A percentile compares a stretch with the other conserved stretches of the same genome.
Conservation (phyloP, 305 asterid species). For the Ruellia speciosa region DNA sequence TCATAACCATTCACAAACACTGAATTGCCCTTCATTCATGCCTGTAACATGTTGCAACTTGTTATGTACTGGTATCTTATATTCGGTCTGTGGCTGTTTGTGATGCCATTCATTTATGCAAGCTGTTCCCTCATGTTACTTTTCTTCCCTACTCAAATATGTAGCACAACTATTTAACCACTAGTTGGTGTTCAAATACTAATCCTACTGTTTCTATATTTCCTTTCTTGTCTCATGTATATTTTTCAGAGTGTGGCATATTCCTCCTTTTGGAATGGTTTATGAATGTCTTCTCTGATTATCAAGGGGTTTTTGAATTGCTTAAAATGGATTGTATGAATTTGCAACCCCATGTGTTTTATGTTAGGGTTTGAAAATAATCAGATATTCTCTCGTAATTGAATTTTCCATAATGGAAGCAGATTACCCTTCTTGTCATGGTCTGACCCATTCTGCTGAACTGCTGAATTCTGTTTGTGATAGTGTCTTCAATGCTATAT, state of each 20-base stretch:
- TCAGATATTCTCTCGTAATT: neutral
- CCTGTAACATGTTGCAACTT: constrained; percentile 5
- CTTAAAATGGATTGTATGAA: neutral
- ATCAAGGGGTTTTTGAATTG: neutral
- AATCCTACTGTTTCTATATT: neutral
- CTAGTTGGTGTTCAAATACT: constrained; percentile 4
- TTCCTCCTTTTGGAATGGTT: neutral
- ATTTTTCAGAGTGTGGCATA: neutral
- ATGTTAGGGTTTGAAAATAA: neutral
- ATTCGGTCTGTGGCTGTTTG: neutral
- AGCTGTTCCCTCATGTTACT: no score
- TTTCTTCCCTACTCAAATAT: no score
- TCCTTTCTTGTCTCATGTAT: neutral
- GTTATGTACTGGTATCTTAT: neutral
- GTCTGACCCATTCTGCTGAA: neutral
- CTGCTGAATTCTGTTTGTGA: constrained; percentile 3
- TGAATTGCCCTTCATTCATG: neutral
- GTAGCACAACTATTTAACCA: neutral
- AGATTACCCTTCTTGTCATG: neutral
- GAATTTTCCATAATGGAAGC: neutral
- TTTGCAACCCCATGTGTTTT: no score
- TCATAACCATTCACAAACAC: constrained; percentile 9
- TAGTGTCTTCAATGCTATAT: neutral
- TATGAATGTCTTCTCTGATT: neutral
- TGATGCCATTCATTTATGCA: no score